Base-by-base conservation (phyloP, 2,329 filamentous ascomycete species). In the Trichoderma oligosporum region DNA sequence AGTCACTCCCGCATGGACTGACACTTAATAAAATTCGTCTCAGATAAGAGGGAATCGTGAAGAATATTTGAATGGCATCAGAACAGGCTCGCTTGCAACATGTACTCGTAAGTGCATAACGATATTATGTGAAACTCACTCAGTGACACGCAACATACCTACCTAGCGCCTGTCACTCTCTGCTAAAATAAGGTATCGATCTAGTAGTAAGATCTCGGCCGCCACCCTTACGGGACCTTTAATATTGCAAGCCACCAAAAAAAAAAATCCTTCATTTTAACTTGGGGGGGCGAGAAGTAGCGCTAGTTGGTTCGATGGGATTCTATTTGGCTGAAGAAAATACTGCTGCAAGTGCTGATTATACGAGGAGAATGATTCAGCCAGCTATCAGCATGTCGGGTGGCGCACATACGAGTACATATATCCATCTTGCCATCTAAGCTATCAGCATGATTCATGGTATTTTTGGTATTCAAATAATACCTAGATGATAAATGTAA, bases 241-340 rank as follows among this genome's bases (percentile, higher is more conserved):
- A n/a, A n/a, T n/a, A n/a, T n/a, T n/a, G n/a, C 33, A 38, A 49
- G 49, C 39, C 49, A 54, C 39, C 29, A 14, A 35, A 54, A 18
- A 31, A 25, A 44, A 44, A 33, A 44, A 20, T n/a, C 16, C 16
- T n/a, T 8, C 25, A 27, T 29, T 27, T 45, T 18, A 4, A 7
- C 5, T 14, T 14, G 18, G 29, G 2, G n/a, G 39, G 24, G 35
- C 29, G 25, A 51, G 35, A 27, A 51, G 20, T 14, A n/a, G 25
- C 16, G 16, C 47, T 25, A 51, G 24, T 2, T 9, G 35, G 22
- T 39, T 51, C 47, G 16, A 29, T 51, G 14, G 6, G 47, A 39
- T 38, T 51, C 47, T 7, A 39, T 39, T 51, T 35, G 22, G 47
- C 35, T 51, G n/a, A n/a, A n/a, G n/a, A n/a, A n/a, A n/a, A n/a